phyloP scores from a whole-genome alignment of 345 rosid genomes.

The Murraya paniculata region DNA sequence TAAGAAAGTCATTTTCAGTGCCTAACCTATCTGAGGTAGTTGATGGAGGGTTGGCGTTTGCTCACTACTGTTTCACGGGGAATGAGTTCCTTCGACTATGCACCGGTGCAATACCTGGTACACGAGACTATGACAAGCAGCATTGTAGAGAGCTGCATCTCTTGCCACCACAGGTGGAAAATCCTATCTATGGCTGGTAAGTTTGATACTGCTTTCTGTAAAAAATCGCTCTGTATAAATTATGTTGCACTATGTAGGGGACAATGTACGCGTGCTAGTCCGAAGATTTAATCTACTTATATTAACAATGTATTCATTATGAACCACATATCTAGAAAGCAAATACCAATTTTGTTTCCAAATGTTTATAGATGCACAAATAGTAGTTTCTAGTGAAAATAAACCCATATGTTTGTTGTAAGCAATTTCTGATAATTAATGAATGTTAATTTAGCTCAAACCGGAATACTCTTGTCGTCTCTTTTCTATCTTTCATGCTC shows the following conservation, averaged over 20 bases:
- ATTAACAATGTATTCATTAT: background rate
- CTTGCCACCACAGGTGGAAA: conserved; percentile 78
- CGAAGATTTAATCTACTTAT: background rate
- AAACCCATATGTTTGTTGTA: background rate
- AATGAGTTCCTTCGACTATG: conserved; percentile 80
- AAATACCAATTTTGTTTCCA: conserved; percentile 14
- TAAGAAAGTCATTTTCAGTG: conserved; percentile 49
- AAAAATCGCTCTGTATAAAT: conserved; percentile 1
- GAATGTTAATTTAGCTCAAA: background rate
- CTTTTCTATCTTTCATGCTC: background rate
- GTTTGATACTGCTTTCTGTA: background rate
- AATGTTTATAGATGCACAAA: conserved; percentile 10
- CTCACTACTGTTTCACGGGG: conserved; percentile 83
- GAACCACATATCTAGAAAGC: conserved; percentile 7
- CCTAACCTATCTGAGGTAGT: conserved; percentile 59
- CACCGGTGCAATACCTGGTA: conserved; percentile 82
- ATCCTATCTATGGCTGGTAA: conserved; percentile 80
- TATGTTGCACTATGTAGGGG: conserved; percentile 10
- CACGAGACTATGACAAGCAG: conserved; percentile 75
- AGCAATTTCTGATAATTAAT: background rate
- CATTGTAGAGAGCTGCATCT: conserved; percentile 85
- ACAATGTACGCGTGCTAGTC: conserved; percentile 9
- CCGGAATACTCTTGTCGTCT: too few relatives aligned
- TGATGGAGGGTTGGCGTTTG: conserved; percentile 88
- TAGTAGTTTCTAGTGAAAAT: background rate